Conservation (phyloP, 192 early-diverging fungal genomes). For the Backusella tarrabulga region DNA sequence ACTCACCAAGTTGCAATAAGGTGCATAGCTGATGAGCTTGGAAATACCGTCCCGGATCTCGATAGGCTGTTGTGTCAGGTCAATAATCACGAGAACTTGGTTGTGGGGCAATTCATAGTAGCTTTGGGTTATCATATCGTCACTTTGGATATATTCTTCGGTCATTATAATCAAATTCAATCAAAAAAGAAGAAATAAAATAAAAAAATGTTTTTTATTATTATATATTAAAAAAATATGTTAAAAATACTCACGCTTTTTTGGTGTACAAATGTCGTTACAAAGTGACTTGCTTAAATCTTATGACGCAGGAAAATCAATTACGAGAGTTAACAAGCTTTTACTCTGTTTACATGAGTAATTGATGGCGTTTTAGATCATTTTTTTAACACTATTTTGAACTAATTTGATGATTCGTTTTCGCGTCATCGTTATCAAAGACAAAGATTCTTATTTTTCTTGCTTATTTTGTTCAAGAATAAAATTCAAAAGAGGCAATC, state of each 20-base stretch:
- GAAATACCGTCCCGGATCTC: conserved; percentile 34
- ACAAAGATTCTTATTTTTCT: not conserved
- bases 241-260: not conserved
- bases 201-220: not conserved
- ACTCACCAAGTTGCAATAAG: conserved; percentile 26
- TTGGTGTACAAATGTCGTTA: not conserved
- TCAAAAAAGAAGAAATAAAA: not conserved
- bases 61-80: conserved; percentile 21
- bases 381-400: not conserved
- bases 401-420: too few species aligned
- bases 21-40: conserved; percentile 23
- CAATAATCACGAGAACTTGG: conserved; percentile 16
- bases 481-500: too few species aligned
- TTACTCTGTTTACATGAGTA: not conserved
- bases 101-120: not conserved
- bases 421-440: too few species aligned
- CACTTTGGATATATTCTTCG: not conserved
- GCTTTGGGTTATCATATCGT: conserved; percentile 1
- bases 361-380: not conserved
- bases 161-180: not conserved
- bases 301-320: not conserved
- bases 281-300: not conserved
- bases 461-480: too few species aligned
- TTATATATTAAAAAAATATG: not conserved
- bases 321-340: not conserved